phyloP scores from a whole-genome alignment of 768 basidiomycete genomes.

The Peribolospora baueri region DNA sequence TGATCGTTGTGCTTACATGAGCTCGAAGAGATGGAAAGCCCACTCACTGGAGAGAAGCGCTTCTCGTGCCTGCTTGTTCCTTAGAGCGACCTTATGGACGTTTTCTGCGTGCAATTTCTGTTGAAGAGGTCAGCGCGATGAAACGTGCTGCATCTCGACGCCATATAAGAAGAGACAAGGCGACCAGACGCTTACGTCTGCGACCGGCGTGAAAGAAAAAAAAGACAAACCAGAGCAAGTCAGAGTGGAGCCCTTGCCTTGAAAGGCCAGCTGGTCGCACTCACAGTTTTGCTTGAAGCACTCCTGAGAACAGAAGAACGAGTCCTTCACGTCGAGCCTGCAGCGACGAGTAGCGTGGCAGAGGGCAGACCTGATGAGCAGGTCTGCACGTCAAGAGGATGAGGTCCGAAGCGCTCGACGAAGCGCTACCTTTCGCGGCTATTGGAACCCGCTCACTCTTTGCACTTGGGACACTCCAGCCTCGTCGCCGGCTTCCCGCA shows the following conservation, averaged over 20 bases:
- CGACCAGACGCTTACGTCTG: conserved; percentile 15
- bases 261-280: conserved; percentile 15
- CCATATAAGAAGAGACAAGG: not conserved
- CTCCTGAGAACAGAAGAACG: conserved; percentile 61
- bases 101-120: too few species aligned
- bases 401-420: too few species aligned
- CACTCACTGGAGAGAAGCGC: conserved; percentile 10
- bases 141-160: conserved; percentile 2
- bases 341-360: too few species aligned
- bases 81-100: too few species aligned
- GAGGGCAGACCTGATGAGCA: too few species aligned
- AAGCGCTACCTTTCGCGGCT: too few species aligned
- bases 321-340: too few species aligned
- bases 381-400: too few species aligned
- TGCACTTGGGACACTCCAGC: too few species aligned
- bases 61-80: too few species aligned
- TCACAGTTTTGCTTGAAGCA: conserved; percentile 89
- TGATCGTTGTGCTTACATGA: conserved; percentile 18
- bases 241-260: not conserved
- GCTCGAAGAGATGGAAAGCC: conserved; percentile 14
- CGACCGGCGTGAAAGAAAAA: not conserved
- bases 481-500: too few species aligned
- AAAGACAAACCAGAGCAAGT: conserved; percentile 7
- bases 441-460: too few species aligned
- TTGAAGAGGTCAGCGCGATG: conserved; percentile 3